phyloP scores from a whole-genome alignment of 768 basidiomycete genomes.

The Auriscalpium orientale region DNA sequence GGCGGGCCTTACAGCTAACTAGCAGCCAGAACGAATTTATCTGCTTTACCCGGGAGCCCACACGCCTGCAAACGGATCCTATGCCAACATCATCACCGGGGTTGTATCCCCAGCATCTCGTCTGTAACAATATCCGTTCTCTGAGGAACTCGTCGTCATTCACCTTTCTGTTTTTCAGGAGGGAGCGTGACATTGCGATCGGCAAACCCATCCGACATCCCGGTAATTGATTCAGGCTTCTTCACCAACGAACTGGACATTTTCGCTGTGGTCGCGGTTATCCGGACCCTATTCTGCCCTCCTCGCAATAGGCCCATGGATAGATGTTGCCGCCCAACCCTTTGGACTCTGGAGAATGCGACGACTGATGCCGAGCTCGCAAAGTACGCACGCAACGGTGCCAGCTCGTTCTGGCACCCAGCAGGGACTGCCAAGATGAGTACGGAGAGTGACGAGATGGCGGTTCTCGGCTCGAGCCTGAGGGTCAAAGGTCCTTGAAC shows the following conservation, averaged over 20 bases:
- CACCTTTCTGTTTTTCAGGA: neutral
- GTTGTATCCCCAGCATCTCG: slow-evolving; percentile 4
- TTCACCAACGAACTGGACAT: slow-evolving; percentile 1
- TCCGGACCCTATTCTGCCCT: slow-evolving; percentile 4
- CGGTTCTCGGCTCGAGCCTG: slow-evolving; percentile 28
- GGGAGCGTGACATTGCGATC: slow-evolving; percentile 7
- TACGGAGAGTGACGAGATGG: slow-evolving; percentile 19
- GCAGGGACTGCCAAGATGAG: slow-evolving; percentile 29
- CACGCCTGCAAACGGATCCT: neutral
- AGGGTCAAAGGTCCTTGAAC: slow-evolving; percentile 13
- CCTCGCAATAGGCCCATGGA: neutral
- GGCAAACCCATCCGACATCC: slow-evolving; percentile 8
- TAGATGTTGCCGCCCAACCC: neutral
- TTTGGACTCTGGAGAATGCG: slow-evolving; percentile 15
- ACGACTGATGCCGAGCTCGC: slow-evolving; percentile 25
- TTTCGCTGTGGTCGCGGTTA: slow-evolving; percentile 5
- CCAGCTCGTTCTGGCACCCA: slow-evolving; percentile 24
- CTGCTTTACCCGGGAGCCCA: neutral
- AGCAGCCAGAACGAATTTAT: neutral
- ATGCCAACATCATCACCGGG: neutral
- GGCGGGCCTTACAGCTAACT: neutral
- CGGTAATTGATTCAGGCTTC: slow-evolving; percentile 9
- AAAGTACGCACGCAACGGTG: slow-evolving; percentile 16
- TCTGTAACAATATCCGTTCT: neutral
- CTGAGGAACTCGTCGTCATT: neutral